These are phyloP conservation scores for Neonectria neomacrospora DNA, from an alignment of 2,329 filamentous ascomycete species.

Conservation along the genomic window DNA sequence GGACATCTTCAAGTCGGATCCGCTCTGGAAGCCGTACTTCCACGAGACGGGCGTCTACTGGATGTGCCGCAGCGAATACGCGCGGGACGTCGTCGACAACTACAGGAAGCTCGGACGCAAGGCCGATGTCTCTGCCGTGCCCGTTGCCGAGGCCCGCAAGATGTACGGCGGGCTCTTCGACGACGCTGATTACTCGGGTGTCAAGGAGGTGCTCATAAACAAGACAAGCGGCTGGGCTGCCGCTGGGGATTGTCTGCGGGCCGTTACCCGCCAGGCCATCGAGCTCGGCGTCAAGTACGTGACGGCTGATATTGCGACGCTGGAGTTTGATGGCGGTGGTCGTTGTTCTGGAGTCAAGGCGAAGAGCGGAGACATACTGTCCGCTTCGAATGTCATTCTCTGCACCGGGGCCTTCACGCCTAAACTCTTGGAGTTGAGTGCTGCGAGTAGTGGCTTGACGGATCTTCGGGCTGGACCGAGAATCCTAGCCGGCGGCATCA, in stretches of 20 bases:
- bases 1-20: slow-evolving; percentile 67
- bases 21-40: slow-evolving; percentile 66
- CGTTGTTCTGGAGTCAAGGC: slow-evolving; percentile 62
- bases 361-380: slow-evolving; percentile 55
- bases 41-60: slow-evolving; percentile 70
- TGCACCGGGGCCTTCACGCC: slow-evolving; percentile 69
- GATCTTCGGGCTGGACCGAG: slow-evolving; percentile 63
- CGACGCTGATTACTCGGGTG: slow-evolving; percentile 68
- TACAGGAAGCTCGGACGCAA: slow-evolving; percentile 58
- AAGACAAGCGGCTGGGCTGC: slow-evolving; percentile 71
- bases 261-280: slow-evolving; percentile 63
- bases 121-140: slow-evolving; percentile 55
- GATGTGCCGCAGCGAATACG: slow-evolving; percentile 63
- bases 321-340: slow-evolving; percentile 59
- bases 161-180: slow-evolving; percentile 69
- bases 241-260: slow-evolving; percentile 67
- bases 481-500: slow-evolving; percentile 69
- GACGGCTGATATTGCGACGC: slow-evolving; percentile 59
- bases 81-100: slow-evolving; percentile 63
- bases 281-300: slow-evolving; percentile 69
- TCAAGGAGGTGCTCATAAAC: slow-evolving; percentile 70
- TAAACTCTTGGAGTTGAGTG: slow-evolving; percentile 64
- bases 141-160: slow-evolving; percentile 58
- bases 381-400: slow-evolving; percentile 63
- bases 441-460: slow-evolving; percentile 56